A percentile compares a stretch with the other conserved stretches of the same genome.
phyloP scores from a whole-genome alignment of 306 rosid genomes.

The Betula pendula region DNA sequence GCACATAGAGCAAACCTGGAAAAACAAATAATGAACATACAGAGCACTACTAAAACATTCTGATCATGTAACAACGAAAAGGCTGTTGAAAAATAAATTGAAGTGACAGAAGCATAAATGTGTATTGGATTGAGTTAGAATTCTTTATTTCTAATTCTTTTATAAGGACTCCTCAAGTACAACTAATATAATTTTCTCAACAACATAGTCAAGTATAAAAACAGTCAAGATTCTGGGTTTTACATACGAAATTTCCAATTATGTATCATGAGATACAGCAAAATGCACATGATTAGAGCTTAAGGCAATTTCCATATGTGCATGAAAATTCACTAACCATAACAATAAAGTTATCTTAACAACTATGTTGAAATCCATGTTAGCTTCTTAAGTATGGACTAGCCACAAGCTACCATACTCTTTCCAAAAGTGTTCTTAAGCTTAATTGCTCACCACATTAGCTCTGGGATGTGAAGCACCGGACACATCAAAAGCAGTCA shows the following conservation, averaged over 20 bases:
- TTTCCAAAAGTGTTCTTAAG: conserved; percentile 2
- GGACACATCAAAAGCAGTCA: conserved; percentile 77
- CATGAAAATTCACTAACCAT: background rate
- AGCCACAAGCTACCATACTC: conserved; percentile 1
- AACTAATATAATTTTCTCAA: background rate
- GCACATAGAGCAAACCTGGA: conserved; percentile 64
- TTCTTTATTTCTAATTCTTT: background rate
- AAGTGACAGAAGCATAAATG: background rate
- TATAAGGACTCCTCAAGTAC: background rate
- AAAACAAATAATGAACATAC: conserved; percentile 15
- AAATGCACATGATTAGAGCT: background rate
- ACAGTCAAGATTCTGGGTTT: background rate
- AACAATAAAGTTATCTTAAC: background rate
- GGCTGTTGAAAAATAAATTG: conserved; percentile 1
- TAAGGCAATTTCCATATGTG: background rate
- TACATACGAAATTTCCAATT: background rate
- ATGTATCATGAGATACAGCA: background rate
- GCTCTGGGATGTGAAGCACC: conserved; percentile 47
- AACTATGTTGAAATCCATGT: background rate
- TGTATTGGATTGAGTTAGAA: background rate
- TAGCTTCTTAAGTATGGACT: conserved; percentile 7
- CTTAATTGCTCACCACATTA: conserved; percentile 44
- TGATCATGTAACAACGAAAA: conserved; percentile 7
- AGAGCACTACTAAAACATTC: conserved; percentile 4
- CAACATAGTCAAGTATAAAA: background rate